A percentile compares a stretch with the other conserved stretches of the same genome.
Evolutionary conservation across 108 stramenopile genomes (phyloP).

Genomic region (Pseudonitzschia pungens): DNA sequence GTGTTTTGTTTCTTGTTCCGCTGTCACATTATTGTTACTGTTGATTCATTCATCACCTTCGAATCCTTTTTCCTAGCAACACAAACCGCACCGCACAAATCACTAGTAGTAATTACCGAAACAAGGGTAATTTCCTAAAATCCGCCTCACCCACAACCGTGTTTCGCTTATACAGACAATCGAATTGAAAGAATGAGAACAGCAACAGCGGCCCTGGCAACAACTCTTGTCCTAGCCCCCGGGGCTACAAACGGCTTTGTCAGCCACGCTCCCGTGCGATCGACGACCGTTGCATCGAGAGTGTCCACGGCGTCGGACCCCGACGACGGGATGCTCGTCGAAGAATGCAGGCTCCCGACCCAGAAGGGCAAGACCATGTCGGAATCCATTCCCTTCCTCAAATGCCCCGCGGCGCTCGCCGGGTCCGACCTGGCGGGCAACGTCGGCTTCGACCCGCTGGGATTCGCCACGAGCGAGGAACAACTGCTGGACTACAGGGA

Average conservation of each 20-base stretch:
- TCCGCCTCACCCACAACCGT: too few species aligned
- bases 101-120: too few species aligned
- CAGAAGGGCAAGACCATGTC: slow-evolving; percentile 40
- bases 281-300: neutral
- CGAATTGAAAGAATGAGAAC: neutral
- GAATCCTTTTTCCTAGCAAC: neutral
- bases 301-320: neutral
- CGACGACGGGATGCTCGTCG: neutral
- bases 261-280: slow-evolving; percentile 1
- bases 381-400: slow-evolving; percentile 68
- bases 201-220: neutral
- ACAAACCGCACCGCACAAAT: too few species aligned
- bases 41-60: neutral
- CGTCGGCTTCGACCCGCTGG: slow-evolving; percentile 89
- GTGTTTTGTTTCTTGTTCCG: neutral
- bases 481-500: slow-evolving; percentile 64
- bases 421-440: slow-evolving; percentile 69
- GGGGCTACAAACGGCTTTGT: slow-evolving; percentile 4
- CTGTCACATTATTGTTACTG: neutral
- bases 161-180: too few species aligned
- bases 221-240: neutral
- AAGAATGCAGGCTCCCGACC: slow-evolving; percentile 13
- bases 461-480: slow-evolving; percentile 55
- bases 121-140: too few species aligned
- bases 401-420: slow-evolving; percentile 44